These are phyloP conservation scores for Elsinoe fawcettii DNA, from an alignment of 2,329 filamentous ascomycete genomes.

Conservation along the genomic window DNA sequence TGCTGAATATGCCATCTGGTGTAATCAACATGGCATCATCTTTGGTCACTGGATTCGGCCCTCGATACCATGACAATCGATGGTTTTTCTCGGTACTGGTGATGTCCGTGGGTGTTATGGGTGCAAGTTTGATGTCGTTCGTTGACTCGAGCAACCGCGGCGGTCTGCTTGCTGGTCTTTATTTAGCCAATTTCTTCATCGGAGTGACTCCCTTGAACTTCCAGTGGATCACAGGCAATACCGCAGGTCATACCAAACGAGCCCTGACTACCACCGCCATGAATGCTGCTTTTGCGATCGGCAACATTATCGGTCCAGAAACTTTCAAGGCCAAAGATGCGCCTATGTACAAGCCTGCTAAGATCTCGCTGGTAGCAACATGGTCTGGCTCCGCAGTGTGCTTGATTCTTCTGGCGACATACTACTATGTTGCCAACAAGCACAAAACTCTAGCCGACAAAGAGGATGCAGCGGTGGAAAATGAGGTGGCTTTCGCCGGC, in stretches of 20 bases:
- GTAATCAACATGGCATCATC: constrained; percentile 47
- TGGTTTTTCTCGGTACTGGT: constrained; percentile 37
- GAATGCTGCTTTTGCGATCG: constrained; percentile 22
- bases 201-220: constrained; percentile 29
- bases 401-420: background rate
- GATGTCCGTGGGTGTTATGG: constrained; percentile 9
- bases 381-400: constrained; percentile 9
- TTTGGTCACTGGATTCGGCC: constrained; percentile 41
- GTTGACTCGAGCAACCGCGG: constrained; percentile 28
- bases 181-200: constrained; percentile 28
- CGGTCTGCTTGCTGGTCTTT: constrained; percentile 32
- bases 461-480: constrained; percentile 4
- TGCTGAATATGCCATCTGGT: constrained; percentile 51
- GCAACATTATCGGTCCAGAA: constrained; percentile 31
- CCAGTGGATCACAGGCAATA: constrained; percentile 43
- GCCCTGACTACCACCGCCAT: constrained; percentile 57
- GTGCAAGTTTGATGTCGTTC: constrained; percentile 24
- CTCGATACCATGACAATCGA: constrained; percentile 41
- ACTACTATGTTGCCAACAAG: background rate
- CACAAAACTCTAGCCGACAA: background rate
- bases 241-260: constrained; percentile 66
- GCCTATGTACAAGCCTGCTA: constrained; percentile 32
- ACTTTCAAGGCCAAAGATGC: constrained; percentile 30
- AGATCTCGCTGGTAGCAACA: constrained; percentile 27
- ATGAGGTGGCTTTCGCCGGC: constrained; percentile 5